phyloP scores from a whole-genome alignment of 768 basidiomycete species.

The Suillus alpinus region DNA sequence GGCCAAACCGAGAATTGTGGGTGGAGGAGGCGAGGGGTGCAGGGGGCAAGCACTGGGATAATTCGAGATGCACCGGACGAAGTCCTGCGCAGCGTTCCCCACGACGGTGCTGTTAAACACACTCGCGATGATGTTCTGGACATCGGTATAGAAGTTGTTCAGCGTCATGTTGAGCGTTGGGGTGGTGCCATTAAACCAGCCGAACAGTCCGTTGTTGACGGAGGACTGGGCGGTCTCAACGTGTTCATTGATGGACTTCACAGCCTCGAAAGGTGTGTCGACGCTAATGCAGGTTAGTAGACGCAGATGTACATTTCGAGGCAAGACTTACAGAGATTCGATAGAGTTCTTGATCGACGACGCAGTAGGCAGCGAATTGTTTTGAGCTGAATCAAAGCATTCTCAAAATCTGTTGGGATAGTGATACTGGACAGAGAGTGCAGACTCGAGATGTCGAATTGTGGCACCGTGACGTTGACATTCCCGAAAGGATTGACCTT shows the following conservation, averaged over 20 bases:
- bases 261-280: constrained; percentile 80
- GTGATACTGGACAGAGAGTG: constrained; percentile 71
- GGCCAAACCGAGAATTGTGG: no score
- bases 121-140: constrained; percentile 72
- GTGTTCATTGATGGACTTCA: constrained; percentile 80
- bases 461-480: constrained; percentile 66
- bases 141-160: constrained; percentile 79
- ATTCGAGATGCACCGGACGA: no score
- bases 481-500: constrained; percentile 71
- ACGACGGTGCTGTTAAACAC: constrained; percentile 85
- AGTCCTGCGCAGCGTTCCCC: no score
- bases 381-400: constrained; percentile 73
- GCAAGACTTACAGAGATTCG: constrained; percentile 68
- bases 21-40: no score
- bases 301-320: neutral
- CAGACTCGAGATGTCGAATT: constrained; percentile 75
- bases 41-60: no score
- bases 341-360: constrained; percentile 68
- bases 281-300: constrained; percentile 43
- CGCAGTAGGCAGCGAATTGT: constrained; percentile 76
- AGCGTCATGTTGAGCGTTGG: constrained; percentile 84
- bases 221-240: constrained; percentile 68
- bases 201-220: constrained; percentile 86
- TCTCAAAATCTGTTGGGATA: constrained; percentile 74
- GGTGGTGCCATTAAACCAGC: constrained; percentile 93